Evolutionary conservation across 2,329 filamentous ascomycete species (phyloP).

Genomic region (Fusarium coicis): DNA sequence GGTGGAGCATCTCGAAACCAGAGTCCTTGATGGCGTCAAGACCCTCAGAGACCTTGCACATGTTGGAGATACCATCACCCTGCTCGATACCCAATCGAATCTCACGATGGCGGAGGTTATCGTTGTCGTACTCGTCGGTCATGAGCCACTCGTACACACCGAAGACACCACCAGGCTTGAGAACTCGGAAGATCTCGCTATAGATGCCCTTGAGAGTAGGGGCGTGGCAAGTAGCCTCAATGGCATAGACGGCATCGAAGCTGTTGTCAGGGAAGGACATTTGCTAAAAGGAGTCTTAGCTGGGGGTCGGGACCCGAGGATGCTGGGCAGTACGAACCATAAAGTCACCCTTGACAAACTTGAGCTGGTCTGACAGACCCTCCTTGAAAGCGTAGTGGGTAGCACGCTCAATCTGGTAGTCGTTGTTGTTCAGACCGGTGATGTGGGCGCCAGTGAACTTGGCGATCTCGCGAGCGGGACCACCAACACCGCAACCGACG

Average conservation of each 20-base stretch:
- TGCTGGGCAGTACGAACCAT: conserved; percentile 66
- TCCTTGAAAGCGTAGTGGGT: conserved; percentile 85
- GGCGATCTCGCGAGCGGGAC: conserved; percentile 93
- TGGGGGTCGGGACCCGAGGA: neutral
- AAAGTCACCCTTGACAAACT: conserved; percentile 95
- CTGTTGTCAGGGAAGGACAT: conserved; percentile 93
- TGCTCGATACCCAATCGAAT: conserved; percentile 95
- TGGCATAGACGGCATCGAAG: conserved; percentile 96
- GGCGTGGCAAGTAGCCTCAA: conserved; percentile 96
- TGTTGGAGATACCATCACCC: conserved; percentile 96
- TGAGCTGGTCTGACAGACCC: conserved; percentile 80
- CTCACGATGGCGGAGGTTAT: conserved; percentile 85
- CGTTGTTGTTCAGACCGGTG: conserved; percentile 97
- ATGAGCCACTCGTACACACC: conserved; percentile 99
- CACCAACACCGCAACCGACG: conserved; percentile 96
- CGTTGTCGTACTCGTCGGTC: conserved; percentile 94
- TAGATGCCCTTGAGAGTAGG: conserved; percentile 92
- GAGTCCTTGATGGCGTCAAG: conserved; percentile 85
- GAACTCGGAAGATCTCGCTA: conserved; percentile 90
- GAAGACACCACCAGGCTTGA: conserved; percentile 95
- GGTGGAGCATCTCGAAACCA: conserved; percentile 83
- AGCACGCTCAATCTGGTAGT: conserved; percentile 98
- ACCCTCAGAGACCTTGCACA: conserved; percentile 88
- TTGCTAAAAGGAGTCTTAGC: conserved; percentile 65
- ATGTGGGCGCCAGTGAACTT: conserved; percentile 93